Percentiles rank a stretch among this genome's conserved stretches.
phyloP scores from a whole-genome alignment of 139 green algal genomes.

The Edaphochlamys debaryana region DNA sequence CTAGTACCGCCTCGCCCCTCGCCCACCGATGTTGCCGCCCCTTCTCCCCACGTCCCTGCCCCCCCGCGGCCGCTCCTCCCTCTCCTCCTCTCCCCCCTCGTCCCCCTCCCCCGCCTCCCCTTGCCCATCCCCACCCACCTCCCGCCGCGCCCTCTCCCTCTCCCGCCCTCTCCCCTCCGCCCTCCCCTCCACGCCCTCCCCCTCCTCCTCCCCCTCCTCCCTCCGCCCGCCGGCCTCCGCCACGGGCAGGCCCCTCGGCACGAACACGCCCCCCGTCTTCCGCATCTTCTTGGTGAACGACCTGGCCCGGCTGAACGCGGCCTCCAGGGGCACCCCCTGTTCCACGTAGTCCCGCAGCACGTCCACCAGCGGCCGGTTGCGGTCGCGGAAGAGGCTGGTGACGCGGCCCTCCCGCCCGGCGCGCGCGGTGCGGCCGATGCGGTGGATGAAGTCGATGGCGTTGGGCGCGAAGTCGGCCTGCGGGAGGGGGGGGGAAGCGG shows the following conservation, averaged over 20 bases:
- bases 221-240: no score
- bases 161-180: neutral
- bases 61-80: no score
- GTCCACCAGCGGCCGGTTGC: constrained; percentile 69
- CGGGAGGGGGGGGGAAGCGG: no score
- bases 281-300: constrained; percentile 93
- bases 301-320: constrained; percentile 91
- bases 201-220: neutral
- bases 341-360: constrained; percentile 70
- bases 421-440: constrained; percentile 85
- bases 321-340: constrained; percentile 80
- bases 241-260: constrained; percentile 69
- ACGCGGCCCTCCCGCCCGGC: constrained; percentile 82
- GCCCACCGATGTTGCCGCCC: no score
- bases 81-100: no score
- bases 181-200: neutral
- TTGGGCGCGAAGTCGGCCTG: constrained; percentile 93
- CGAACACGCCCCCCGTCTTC: constrained; percentile 80
- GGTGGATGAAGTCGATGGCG: constrained; percentile 95
- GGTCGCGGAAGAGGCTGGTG: constrained; percentile 79
- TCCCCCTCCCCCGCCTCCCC: no score
- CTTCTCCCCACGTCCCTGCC: no score
- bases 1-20: no score
- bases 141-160: neutral
- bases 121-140: neutral